phyloP scores from a whole-genome alignment of 2,329 filamentous ascomycete species.

The Colletotrichum lentis region DNA sequence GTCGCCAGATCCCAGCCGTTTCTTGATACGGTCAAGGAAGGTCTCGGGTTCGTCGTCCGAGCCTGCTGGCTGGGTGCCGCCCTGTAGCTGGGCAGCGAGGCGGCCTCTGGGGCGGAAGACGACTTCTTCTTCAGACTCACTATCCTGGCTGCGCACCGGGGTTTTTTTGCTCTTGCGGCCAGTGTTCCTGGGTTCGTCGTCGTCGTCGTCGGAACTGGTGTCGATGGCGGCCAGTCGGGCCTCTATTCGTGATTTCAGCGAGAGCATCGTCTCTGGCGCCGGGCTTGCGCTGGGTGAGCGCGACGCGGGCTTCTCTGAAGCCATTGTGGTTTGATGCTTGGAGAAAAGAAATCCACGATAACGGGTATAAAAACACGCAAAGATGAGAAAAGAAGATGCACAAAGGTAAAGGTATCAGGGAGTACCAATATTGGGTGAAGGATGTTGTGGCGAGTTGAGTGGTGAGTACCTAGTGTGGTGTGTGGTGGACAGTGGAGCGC shows the following conservation, averaged over 20 bases:
- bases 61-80: slow-evolving; percentile 40
- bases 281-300: slow-evolving; percentile 52
- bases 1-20: slow-evolving; percentile 49
- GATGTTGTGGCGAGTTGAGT: slow-evolving; percentile 29
- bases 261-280: slow-evolving; percentile 55
- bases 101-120: slow-evolving; percentile 65
- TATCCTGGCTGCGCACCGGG: slow-evolving; percentile 7
- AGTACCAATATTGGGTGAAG: slow-evolving; percentile 28
- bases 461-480: not conserved
- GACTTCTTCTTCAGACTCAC: slow-evolving; percentile 44
- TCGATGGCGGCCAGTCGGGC: slow-evolving; percentile 62
- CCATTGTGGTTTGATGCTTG: slow-evolving; percentile 51
- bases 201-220: slow-evolving; percentile 54
- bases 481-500: slow-evolving; percentile 21
- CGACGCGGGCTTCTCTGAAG: slow-evolving; percentile 58
- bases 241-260: slow-evolving; percentile 64
- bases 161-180: slow-evolving; percentile 14
- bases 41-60: slow-evolving; percentile 44
- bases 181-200: slow-evolving; percentile 34
- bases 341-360: not conserved
- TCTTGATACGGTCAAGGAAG: slow-evolving; percentile 54
- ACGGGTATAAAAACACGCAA: slow-evolving; percentile 33
- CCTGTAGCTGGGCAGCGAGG: slow-evolving; percentile 71
- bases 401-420: not conserved
- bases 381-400: not conserved